Base-by-base conservation (phyloP, 495 filamentous ascomycete genomes). In the Cairneyella variabilis region DNA sequence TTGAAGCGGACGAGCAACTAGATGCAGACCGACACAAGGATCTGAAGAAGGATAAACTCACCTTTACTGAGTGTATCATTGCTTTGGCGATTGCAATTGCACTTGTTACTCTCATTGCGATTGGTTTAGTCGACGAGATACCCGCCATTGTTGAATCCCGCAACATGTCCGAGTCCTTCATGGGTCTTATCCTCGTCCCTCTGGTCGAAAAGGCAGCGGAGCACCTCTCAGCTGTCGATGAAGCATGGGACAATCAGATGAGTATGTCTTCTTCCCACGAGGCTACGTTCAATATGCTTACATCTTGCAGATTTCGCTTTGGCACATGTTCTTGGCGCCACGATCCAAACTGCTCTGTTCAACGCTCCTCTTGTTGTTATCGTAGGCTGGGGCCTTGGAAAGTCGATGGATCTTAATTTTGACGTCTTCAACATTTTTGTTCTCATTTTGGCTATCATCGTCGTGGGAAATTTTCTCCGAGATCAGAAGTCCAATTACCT, bases 121-220 rank as follows among this genome's bases (percentile, higher is more conserved):
- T 92, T 12, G 86, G 87, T 64, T 71, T 97, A 28, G 91, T 96
- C 34, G 70, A 83, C 47, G 76, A 95, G 58, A 96, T 97, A 55
- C 75, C 84, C 43, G 77, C 66, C 58, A 83, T 97, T 12, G 90
- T 95, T 11, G 53, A 64, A 42, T 46, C 48, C 3, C 28, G 65
- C 3, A 69, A 75, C 38, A 75, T 97, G 17, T 84, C 79, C 0
- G 92, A 97, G 61, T 81, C 82, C 16, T 91, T 91, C 64, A 79
- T 92, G 68, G 89, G 89, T 48, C 70, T 91, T 54, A 89, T 89
- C 50, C 72, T 90, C 3, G 72, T 90, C 0, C 92, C 92, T 3
- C 73, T 97, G 0, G 91, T 96, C 7, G 92, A 96, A 62, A 97
- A 97, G 64, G 85, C 83, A 0, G 89, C 90, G 9, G 91, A 96